Percentiles rank a stretch among this genome's conserved stretches.
Conservation (phyloP, 108 stramenopile genomes). For the Cylindrotheca closterium region DNA sequence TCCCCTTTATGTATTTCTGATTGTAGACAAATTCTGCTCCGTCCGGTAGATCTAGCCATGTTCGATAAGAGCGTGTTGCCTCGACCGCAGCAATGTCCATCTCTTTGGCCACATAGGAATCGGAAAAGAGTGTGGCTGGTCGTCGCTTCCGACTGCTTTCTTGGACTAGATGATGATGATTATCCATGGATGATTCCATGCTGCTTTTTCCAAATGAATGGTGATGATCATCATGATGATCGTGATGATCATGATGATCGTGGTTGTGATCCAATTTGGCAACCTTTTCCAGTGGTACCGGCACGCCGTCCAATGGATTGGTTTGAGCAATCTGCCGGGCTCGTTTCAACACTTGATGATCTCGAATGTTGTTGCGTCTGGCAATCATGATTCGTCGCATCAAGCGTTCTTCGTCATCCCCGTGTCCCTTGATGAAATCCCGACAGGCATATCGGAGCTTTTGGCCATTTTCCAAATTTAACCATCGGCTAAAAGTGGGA, state of each 20-base stretch:
- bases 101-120: conserved; percentile 51
- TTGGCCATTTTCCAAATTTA: conserved; percentile 42
- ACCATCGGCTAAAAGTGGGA: conserved; percentile 79
- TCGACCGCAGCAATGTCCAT: conserved; percentile 81
- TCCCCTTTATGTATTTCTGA: conserved; percentile 84
- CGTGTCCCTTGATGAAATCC: conserved; percentile 76
- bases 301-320: conserved; percentile 2
- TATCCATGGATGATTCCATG: neutral
- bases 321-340: conserved; percentile 35
- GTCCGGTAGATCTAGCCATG: conserved; percentile 56
- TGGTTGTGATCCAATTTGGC: conserved; percentile 2
- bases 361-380: conserved; percentile 78
- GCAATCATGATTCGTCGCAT: conserved; percentile 94
- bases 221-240: neutral
- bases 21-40: conserved; percentile 79
- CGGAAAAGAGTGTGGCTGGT: conserved; percentile 27
- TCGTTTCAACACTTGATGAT: conserved; percentile 69
- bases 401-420: conserved; percentile 85
- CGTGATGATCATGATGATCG: neutral
- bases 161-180: neutral
- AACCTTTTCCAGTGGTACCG: conserved; percentile 2
- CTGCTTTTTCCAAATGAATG: neutral
- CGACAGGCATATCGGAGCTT: conserved; percentile 78
- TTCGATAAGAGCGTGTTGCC: conserved; percentile 76
- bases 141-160: conserved; percentile 16